Percentiles rank a stretch among this genome's conserved stretches.
phyloP scores from a whole-genome alignment of 305 asterid genomes.

The Fraxinus baroniana region DNA sequence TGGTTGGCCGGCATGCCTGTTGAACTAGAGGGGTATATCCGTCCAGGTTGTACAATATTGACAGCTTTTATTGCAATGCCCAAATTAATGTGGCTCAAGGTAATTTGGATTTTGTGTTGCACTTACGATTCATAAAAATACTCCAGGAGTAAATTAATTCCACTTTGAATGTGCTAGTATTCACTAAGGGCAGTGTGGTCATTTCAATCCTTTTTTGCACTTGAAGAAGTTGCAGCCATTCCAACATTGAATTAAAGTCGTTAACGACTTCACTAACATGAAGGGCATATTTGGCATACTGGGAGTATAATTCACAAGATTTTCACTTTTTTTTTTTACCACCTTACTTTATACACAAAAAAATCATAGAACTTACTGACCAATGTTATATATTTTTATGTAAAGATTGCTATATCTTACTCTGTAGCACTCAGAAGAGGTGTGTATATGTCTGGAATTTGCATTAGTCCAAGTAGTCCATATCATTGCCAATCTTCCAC shows the following conservation, averaged over 20 bases:
- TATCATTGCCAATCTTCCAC: not conserved
- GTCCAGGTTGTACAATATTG: slow-evolving; percentile 93
- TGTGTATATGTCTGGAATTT: not conserved
- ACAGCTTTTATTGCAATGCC: slow-evolving; percentile 84
- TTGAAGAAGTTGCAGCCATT: not conserved
- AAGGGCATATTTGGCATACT: not conserved
- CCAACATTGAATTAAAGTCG: not conserved
- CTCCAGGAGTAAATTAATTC: not conserved
- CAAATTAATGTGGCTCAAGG: slow-evolving; percentile 70
- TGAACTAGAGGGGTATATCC: slow-evolving; percentile 90
- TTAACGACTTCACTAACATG: not conserved
- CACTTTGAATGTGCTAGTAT: not conserved
- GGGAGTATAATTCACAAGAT: not conserved
- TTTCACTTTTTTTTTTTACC: not conserved
- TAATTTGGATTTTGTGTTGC: slow-evolving; percentile 18
- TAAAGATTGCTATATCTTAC: not conserved
- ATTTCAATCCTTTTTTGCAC: not conserved
- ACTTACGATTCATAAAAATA: not conserved
- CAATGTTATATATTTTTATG: not conserved
- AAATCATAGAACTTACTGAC: not conserved
- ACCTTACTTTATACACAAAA: not conserved
- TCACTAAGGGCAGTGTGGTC: not conserved
- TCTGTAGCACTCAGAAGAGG: not conserved
- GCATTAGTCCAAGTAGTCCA: not conserved
- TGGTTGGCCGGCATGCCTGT: slow-evolving; percentile 97